Evolutionary conservation across 805 yeast species (phyloP), one percentile per base, ranked within the genome.

Genomic region (Priceomyces medius): DNA sequence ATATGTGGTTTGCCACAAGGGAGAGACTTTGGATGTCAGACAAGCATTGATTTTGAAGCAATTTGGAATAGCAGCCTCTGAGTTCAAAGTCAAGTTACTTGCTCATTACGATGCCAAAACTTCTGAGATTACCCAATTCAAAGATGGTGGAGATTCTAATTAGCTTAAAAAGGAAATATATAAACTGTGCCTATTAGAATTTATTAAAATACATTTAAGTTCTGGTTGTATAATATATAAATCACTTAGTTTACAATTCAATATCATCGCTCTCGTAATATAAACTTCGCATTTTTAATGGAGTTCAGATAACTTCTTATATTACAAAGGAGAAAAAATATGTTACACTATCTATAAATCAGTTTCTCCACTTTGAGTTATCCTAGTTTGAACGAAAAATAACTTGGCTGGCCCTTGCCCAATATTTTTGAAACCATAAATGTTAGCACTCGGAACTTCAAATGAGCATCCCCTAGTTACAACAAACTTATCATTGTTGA

Each of bases 11-110:
- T 88, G 96, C 66, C 73, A 71, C 41, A 71, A 83, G 54, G 97
- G 95, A 31, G 87, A 89, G 44, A 72, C 75, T 20, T 74, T 95
- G 47, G 95, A 88, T 64, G 93, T 90, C 37, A 84, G 85, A 56
- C 95, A 93, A 69, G 95, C 97, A 18, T 77, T 93, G 51, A 80
- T 93, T 42, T 75, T 93, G 63, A 93, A 93, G 68, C 93, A 88
- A 53, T 95, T 93, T 64, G 99, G 99, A 57, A 80, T 95, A 43
- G 97, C 97, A 9, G 88, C 89, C 42, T 77, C 97, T 34, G 89
- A 87, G 59, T 93, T 91, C 68, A 88, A 82, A 64, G 95, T 93
- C 39, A 76, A 80, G 54, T 68, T 85, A 48, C 67, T 81, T 53
- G 97, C 93, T 14, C 87, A 76, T 63, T 91, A 85, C 60, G 82